phyloP scores from a whole-genome alignment of 1,139 yeast species.

The Diutina scorzettiae region DNA sequence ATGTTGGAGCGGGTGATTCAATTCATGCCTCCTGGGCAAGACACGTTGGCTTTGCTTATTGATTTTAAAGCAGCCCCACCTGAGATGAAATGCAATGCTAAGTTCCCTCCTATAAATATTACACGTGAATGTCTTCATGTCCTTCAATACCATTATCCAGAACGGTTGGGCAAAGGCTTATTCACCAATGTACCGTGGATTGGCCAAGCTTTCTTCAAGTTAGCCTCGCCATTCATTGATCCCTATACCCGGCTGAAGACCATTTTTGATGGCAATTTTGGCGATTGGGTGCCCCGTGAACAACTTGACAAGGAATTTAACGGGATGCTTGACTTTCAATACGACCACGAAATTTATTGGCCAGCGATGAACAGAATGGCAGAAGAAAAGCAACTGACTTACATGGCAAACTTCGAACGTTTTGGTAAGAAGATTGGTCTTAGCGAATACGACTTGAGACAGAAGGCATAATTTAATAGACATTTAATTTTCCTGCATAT shows the following conservation, averaged over 20 bases:
- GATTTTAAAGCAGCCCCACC: conserved; percentile 48
- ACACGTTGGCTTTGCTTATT: conserved; percentile 74
- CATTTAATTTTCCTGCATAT: too few relatives aligned
- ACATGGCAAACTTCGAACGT: conserved; percentile 25
- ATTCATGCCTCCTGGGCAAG: conserved; percentile 94
- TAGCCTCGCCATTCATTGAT: conserved; percentile 38
- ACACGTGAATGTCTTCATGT: conserved; percentile 16
- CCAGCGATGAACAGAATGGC: conserved; percentile 29
- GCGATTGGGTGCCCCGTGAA: conserved; percentile 31
- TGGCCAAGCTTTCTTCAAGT: conserved; percentile 35
- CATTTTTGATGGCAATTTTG: conserved; percentile 37
- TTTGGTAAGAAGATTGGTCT: conserved; percentile 32
- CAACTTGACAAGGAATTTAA: conserved; percentile 37
- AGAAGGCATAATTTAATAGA: not conserved
- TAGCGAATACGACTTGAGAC: conserved; percentile 30
- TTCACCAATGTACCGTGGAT: conserved; percentile 38
- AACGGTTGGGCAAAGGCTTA: conserved; percentile 35
- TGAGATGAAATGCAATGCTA: not conserved
- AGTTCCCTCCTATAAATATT: conserved; percentile 3
- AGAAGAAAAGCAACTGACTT: conserved; percentile 22
- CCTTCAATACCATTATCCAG: conserved; percentile 18
- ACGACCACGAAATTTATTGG: conserved; percentile 33
- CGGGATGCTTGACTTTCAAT: conserved; percentile 31
- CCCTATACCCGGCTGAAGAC: conserved; percentile 39
- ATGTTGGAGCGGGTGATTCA: conserved; percentile 86